A percentile compares a stretch with the other conserved stretches of the same genome.
phyloP scores from a whole-genome alignment of 1,139 yeast species.

The Blastobotrys persicus region DNA sequence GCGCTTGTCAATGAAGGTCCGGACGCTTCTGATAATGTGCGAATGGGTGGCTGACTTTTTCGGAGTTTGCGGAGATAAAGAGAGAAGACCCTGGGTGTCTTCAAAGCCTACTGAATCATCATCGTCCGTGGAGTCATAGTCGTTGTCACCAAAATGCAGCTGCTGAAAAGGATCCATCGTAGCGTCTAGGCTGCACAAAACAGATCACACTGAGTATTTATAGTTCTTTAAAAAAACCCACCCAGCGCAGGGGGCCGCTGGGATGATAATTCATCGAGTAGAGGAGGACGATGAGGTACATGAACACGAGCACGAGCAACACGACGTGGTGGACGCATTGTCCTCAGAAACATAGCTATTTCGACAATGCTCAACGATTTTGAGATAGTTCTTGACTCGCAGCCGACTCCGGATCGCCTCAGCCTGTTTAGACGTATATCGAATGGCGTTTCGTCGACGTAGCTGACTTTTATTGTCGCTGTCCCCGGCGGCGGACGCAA shows the following conservation, averaged over 20 bases:
- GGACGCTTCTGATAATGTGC: neutral
- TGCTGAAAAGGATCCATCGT: neutral
- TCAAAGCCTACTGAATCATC: neutral
- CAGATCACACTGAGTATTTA: neutral
- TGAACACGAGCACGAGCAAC: constrained; percentile 6
- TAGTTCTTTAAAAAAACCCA: too few relatives aligned
- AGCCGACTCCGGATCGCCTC: neutral
- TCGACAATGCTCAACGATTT: constrained; percentile 2
- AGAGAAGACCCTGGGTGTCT: neutral
- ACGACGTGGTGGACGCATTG: constrained; percentile 1
- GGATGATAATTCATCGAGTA: neutral
- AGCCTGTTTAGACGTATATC: neutral
- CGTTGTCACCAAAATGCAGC: neutral
- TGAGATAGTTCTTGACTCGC: constrained; percentile 5
- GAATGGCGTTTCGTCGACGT: neutral
- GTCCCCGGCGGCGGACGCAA: neutral
- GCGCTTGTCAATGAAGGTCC: neutral
- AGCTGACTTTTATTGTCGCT: neutral
- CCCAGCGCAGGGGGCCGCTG: too few relatives aligned
- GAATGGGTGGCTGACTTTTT: neutral
- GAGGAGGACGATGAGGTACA: constrained; percentile 7
- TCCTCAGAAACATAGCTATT: constrained; percentile 2
- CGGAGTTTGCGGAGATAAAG: neutral
- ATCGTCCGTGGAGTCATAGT: neutral
- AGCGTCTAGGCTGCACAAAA: neutral